Evolutionary conservation across 2,329 filamentous ascomycete genomes (phyloP).

Genomic region (Alternaria sp.): DNA sequence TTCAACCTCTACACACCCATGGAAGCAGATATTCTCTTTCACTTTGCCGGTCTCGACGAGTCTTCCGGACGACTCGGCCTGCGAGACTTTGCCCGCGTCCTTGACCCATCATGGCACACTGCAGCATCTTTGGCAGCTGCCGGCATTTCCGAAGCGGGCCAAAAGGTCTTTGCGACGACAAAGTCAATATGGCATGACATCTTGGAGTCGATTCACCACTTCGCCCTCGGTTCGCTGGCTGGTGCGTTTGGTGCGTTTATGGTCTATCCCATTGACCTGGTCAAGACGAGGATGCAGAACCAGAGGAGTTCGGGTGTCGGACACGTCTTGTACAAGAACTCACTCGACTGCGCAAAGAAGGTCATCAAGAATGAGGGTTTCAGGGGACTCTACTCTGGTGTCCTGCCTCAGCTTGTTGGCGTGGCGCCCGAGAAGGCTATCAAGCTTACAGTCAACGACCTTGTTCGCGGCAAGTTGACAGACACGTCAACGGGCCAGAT

Average conservation of each 20-base stretch:
- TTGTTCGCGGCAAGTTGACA: slow-evolving; percentile 79
- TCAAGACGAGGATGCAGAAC: slow-evolving; percentile 99
- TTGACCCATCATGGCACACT: slow-evolving; percentile 90
- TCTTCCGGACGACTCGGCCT: slow-evolving; percentile 84
- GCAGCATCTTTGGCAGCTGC: slow-evolving; percentile 63
- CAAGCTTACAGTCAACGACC: slow-evolving; percentile 97
- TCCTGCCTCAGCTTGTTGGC: slow-evolving; percentile 92
- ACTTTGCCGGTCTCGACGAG: slow-evolving; percentile 93
- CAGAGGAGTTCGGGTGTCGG: slow-evolving; percentile 81
- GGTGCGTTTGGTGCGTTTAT: slow-evolving; percentile 99
- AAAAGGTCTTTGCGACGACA: slow-evolving; percentile 64
- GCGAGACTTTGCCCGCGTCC: slow-evolving; percentile 89
- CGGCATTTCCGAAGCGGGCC: slow-evolving; percentile 56
- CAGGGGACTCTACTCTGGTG: slow-evolving; percentile 89
- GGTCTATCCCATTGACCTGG: slow-evolving; percentile 98
- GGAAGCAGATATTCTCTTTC: slow-evolving; percentile 98
- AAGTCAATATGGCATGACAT: slow-evolving; percentile 69
- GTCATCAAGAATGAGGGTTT: slow-evolving; percentile 93
- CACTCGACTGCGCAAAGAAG: slow-evolving; percentile 91
- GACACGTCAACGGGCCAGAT: slow-evolving; percentile 79
- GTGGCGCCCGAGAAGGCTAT: slow-evolving; percentile 99
- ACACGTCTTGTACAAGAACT: slow-evolving; percentile 94
- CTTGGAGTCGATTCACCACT: slow-evolving; percentile 86
- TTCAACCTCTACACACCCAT: slow-evolving; percentile 98
- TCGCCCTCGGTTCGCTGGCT: slow-evolving; percentile 84